Evolutionary conservation across 73 alveolate species (phyloP), one percentile per base, ranked within the genome.

Genomic region (Symbiodinium pilosum): DNA sequence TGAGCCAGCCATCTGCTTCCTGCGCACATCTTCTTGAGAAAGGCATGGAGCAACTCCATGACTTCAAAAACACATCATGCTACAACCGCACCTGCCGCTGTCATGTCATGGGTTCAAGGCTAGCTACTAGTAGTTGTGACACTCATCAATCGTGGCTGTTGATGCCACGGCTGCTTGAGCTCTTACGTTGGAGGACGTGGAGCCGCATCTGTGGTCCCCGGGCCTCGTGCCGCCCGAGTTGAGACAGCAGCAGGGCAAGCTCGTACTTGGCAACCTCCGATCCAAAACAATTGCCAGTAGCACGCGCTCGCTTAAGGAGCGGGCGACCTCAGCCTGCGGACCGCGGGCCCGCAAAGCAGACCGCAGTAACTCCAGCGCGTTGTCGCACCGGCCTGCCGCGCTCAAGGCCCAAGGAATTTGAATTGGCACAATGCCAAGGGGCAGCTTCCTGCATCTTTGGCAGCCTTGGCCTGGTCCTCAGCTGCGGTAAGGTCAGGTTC

Each of bases 191-290:
- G 69, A 20, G 69, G 69, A 9, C 69, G 69, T 20, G 69, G 20
- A 9, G 34, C 21, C 32, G 30, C 77, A 26, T 8, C 3, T 6
- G 77, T 59, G 77, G 38, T 8, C 77, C 26, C 84, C 59, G 14
- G 28, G 87, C 97, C 97, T 91, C 88, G 88, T 91, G 97, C 52
- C 81, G 36, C 28, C 97, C 97, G 28, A 91, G 97, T 40, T 91
- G 97, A 32, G 97, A 64, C 2, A 68, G 47, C 26, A 91, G 97
- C 56, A 91, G 41, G 43, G 97, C 85, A 34, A 91, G 52, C 97
- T 91, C 97, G 52, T 91, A 91, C 73, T 41, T 68, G 5, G 97
- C 97, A 4, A 91, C 84, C 97, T 91, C 87, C 73, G 73, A 26
- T 54, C 73, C 32, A 26, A n/a, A 16, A 54, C n/a, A n/a, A 54